Evolutionary conservation across 371 early-diverging fungal genomes (phyloP), one percentile per base, ranked within the genome.

Genomic region (Nematocida major): DNA sequence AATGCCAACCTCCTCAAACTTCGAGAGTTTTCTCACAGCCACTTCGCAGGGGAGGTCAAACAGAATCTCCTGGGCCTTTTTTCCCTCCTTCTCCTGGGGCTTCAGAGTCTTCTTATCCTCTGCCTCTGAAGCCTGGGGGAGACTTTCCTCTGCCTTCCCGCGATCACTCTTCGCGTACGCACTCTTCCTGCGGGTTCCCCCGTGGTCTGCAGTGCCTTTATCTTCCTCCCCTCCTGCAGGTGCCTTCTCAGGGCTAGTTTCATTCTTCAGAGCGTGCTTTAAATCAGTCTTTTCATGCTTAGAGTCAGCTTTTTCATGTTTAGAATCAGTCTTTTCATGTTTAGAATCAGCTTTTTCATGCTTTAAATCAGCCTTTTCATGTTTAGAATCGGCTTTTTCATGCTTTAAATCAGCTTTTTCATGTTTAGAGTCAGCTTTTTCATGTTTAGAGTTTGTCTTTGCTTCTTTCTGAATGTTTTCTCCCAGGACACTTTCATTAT

Each of bases 11-110:
- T 63, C 65, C 0, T 63, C 70, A 65, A 70, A 70, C 1, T 32
- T 9, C 0, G 43, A 30, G 22, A 20, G 30, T 34, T 70, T 70
- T 30, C 70, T 43, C 24, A 45, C 45, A 30, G 50, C 59, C 24
- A 70, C 66, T 28, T 70, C 63, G 47, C 70, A 70, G 24, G 13
- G 32, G 22, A 54, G 26, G 20, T 70, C 49, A 36, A 70, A 70
- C 54, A 67, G 32, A 30, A 11, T 50, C 53, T 51, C 20, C 34
- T 32, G 5, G 26, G n/a, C 18, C n/a, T 47, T 34, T 32, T 66
- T 20, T 5, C 1, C 13, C 9, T 20, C 32, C 49, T 66, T 48
- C 53, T 66, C 38, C 24, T 59, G 22, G 53, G 24, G 53, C 24
- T 7, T 7, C 53, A n/a, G 53, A 22, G 13, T 51, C 22, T 51